Base-by-base conservation (phyloP, 2,329 filamentous ascomycete genomes). In the Fusarium dlaminii region DNA sequence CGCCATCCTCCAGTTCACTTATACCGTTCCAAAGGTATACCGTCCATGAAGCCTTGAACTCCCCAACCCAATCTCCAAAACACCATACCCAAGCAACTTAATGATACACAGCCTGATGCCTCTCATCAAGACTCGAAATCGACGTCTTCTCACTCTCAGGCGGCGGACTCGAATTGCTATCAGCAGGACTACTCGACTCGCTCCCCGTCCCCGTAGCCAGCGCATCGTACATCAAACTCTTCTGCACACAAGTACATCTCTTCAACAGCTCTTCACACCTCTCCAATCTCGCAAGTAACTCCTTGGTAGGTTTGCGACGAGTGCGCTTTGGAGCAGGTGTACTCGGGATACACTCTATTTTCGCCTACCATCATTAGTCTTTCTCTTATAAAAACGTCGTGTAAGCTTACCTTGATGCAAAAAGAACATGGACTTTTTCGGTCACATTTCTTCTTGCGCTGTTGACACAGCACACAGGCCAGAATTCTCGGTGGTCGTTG, bases 401-500 rank as follows among this genome's bases (percentile, higher is more conserved):
- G 30, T 42, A 17, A 39, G 52, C 36, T 22, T 52, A 70, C 72
- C 46, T 75, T 75, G 52, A 61, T 30, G 42, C 72, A 75, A 27
- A 75, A 75, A 13, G 72, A 75, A 49, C 72, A 75, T 30, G 72
- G 72, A 5, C 61, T 63, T 27, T 75, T 73, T 14, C 68, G 58
- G 32, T 75, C 72, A 49, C 72, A 75, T 43, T 75, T 75, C 72
- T 75, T 75, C 42, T 75, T 75, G 49, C 72, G 68, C 29, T 72
- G 68, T 43, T 75, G 72, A 17, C 72, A 75, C 9, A 75, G 69
- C 4, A 75, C 72, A 9, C 72, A 75, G 2, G 72, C 72, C 24
- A 75, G 37, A 34, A 75, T n/a, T 7, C 72, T 52, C 13, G 60
- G 63, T 29, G 68, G 67, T 18, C 65, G 64, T 43, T 69, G 54